Evolutionary conservation across 108 stramenopile species (phyloP).

Genomic region (Seminavis robusta): DNA sequence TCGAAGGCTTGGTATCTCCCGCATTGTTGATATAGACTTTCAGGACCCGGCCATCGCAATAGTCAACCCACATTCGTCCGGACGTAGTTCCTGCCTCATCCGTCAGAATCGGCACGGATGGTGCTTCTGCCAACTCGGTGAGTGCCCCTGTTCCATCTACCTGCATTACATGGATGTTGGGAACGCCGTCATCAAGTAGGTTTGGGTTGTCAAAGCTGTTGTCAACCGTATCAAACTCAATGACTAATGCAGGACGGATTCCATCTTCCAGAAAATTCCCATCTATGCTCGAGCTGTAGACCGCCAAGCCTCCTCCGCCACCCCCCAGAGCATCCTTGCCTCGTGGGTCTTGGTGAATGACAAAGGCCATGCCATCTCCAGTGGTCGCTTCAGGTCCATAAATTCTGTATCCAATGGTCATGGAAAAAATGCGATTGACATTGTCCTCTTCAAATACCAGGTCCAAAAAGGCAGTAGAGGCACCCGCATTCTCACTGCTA

Average conservation of each 20-base stretch:
- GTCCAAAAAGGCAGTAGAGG: background rate
- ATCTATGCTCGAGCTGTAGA: too few relatives aligned
- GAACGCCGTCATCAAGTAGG: background rate
- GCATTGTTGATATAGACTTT: background rate
- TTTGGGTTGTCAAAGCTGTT: background rate
- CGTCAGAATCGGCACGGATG: background rate
- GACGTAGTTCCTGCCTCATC: background rate
- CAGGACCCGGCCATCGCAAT: background rate
- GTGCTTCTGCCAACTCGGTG: background rate
- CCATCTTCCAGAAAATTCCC: too few relatives aligned
- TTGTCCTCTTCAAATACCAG: background rate
- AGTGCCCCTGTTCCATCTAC: background rate
- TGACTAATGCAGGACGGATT: background rate
- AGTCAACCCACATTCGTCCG: constrained; percentile 10
- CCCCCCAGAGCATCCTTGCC: background rate
- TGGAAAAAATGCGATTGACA: background rate
- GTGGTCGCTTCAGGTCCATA: background rate
- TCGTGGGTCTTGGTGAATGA: constrained; percentile 5
- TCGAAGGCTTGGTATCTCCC: too few relatives aligned
- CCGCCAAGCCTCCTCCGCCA: constrained; percentile 1
- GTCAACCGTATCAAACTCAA: constrained; percentile 6
- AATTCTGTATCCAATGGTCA: constrained; percentile 5
- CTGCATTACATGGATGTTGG: background rate
- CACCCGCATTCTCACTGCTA: background rate
- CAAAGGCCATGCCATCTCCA: constrained; percentile 9